Base-by-base conservation (phyloP, 495 filamentous ascomycete species). In the Xylaria bambusicola region DNA sequence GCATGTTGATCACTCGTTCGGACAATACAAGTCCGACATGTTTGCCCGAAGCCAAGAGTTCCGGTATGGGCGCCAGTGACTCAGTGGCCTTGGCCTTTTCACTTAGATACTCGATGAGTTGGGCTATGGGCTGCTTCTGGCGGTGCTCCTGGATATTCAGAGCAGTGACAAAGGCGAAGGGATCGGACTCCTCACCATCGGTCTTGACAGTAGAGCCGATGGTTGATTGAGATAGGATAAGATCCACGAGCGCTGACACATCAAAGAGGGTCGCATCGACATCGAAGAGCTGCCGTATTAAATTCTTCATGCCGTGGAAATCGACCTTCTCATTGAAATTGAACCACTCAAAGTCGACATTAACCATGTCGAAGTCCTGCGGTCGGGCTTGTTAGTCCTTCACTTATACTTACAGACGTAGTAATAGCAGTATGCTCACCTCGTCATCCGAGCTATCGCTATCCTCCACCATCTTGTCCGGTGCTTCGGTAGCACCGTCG, bases 341-440 rank as follows among this genome's bases (percentile, higher is more conserved):
- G 77, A 98, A 98, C 85, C 89, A 96, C 76, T 98, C 95, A 73
- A 99, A 99, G 47, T 97, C 93, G 23, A 97, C 92, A 72, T 97
- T 89, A 60, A 99, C 84, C 72, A 94, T 89, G 73, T 95, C 87
- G 63, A 88, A 85, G 49, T 96, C 90, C 91, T 95, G 10, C 10
- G 29, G 5, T 33, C 29, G 29, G 10, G 50, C 36, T 18, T 18
- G n/a, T 8, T 57, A 45, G 61, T 58, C n/a, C 10, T 5, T 33
- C 10, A 33, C 6, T 33, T 33, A 6, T 10, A 10, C 6, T 6
- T 33, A 33, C 31, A 33, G 6, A 5, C 5, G 31, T 10, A 33
- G 31, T 10, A 33, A 33, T 33, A 33, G 31, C 10, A 33, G 31
- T 62, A 63, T 49, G 70, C 65, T 68, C 67, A 75, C 71, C 60